phyloP scores from a whole-genome alignment of 768 basidiomycete species.

The Trametes sanguinea region DNA sequence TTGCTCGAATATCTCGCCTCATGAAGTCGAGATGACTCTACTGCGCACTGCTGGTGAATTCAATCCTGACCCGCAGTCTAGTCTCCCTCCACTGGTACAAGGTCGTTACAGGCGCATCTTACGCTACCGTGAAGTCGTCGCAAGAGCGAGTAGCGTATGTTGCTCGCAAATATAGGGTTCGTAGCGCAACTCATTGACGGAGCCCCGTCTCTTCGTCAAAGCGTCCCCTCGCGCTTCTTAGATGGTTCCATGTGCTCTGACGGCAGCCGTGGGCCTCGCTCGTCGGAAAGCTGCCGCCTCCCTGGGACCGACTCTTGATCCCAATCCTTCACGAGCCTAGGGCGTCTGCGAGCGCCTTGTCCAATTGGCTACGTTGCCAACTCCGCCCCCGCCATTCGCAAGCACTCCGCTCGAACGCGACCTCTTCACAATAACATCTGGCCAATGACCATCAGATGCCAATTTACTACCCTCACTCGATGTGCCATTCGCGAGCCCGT shows the following conservation, averaged over 20 bases:
- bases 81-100: too few relatives aligned
- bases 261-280: background rate
- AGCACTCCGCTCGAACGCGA: background rate
- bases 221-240: background rate
- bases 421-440: background rate
- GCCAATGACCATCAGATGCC: background rate
- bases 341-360: background rate
- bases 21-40: too few relatives aligned
- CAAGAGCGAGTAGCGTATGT: too few relatives aligned
- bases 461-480: background rate
- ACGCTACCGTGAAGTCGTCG: too few relatives aligned
- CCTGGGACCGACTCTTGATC: background rate
- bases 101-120: too few relatives aligned
- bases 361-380: background rate
- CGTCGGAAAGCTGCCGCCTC: background rate
- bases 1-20: too few relatives aligned
- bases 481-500: background rate
- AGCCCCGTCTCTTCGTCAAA: background rate
- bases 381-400: background rate
- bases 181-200: too few relatives aligned
- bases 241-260: background rate
- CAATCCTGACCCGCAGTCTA: too few relatives aligned
- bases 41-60: too few relatives aligned
- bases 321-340: background rate
- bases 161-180: too few relatives aligned